Evolutionary conservation across 495 filamentous ascomycete genomes (phyloP).

Genomic region (Podospora sp.): DNA sequence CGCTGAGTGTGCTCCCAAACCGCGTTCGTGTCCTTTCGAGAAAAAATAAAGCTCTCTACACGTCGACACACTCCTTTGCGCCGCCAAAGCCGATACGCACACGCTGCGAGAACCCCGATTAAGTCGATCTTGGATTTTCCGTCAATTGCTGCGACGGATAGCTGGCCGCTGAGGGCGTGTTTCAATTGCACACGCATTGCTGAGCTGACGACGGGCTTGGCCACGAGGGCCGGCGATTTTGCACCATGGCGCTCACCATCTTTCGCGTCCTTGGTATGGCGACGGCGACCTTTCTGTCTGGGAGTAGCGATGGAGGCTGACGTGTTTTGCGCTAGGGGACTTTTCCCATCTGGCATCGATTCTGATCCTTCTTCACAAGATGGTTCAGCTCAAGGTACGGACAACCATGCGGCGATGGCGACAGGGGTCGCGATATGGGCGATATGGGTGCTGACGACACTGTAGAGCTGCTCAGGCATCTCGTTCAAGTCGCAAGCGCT

Average conservation of each 20-base stretch:
- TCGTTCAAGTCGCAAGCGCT: conserved; percentile 97
- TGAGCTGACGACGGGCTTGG: conserved; percentile 4
- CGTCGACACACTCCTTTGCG: conserved; percentile 7
- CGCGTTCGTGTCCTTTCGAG: conserved; percentile 46
- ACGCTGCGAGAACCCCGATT: background rate
- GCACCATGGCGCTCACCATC: conserved; percentile 67
- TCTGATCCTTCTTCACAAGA: conserved; percentile 92
- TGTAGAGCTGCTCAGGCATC: conserved; percentile 90
- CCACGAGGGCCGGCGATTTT: background rate
- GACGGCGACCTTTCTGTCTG: background rate
- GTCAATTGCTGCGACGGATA: background rate
- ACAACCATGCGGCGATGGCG: background rate
- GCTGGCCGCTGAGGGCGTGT: background rate
- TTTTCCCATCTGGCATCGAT: conserved; percentile 94
- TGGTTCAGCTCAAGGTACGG: conserved; percentile 80
- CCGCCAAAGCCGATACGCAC: conserved; percentile 8
- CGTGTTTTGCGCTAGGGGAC: conserved; percentile 62
- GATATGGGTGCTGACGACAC: background rate
- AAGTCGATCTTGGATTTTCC: background rate
- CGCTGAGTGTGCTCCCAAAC: conserved; percentile 26
- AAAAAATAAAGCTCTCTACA: conserved; percentile 7
- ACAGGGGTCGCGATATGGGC: background rate
- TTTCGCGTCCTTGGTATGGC: conserved; percentile 80
- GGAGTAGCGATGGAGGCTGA: conserved; percentile 20
- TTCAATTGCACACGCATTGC: background rate